Evolutionary conservation across 108 stramenopile species (phyloP).

Genomic region (Schizochytrium sp.): DNA sequence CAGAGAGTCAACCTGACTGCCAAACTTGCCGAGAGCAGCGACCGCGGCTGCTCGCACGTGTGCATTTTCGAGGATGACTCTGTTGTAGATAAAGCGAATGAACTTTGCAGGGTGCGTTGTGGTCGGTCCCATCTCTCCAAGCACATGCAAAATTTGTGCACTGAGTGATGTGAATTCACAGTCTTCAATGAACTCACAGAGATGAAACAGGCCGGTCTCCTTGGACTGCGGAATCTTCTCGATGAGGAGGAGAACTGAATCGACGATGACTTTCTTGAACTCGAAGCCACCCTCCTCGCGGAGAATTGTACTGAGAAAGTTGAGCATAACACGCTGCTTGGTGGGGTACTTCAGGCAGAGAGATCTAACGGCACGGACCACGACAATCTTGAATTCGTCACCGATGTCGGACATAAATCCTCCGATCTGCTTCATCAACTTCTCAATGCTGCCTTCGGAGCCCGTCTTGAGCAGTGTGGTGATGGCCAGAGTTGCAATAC

Average conservation of each 20-base stretch:
- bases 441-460: constrained; percentile 91
- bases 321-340: constrained; percentile 90
- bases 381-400: constrained; percentile 98
- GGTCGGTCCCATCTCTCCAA: constrained; percentile 87
- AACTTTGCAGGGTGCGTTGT: constrained; percentile 88
- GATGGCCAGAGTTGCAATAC: constrained; percentile 97
- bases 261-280: constrained; percentile 90
- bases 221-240: constrained; percentile 86
- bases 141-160: constrained; percentile 86
- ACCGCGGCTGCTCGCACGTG: constrained; percentile 93
- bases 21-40: constrained; percentile 87
- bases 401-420: constrained; percentile 97
- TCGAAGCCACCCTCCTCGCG: constrained; percentile 94
- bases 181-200: constrained; percentile 98
- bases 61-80: constrained; percentile 93
- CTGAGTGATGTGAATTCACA: constrained; percentile 91
- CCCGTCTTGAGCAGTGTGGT: constrained; percentile 99
- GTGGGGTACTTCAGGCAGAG: constrained; percentile 89
- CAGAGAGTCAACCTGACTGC: constrained; percentile 84
- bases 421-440: constrained; percentile 96
- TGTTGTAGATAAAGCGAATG: constrained; percentile 97
- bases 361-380: constrained; percentile 87
- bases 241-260: constrained; percentile 87
- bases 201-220: constrained; percentile 86
- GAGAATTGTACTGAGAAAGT: constrained; percentile 90